Conservation (phyloP, 495 filamentous ascomycete genomes). For the Pyrenula massariospora region DNA sequence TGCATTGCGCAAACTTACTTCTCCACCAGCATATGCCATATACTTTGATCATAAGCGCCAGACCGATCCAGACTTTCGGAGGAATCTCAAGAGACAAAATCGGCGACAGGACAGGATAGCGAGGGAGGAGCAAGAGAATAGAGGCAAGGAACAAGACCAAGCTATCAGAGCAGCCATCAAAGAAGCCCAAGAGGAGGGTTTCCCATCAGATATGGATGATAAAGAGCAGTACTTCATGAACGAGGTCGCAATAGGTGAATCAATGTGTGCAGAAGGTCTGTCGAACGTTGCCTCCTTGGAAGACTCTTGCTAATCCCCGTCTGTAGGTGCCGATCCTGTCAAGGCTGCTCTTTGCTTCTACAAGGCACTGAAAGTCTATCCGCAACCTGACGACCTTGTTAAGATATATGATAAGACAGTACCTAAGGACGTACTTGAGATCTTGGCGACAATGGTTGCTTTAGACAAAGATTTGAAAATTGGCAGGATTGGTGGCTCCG, state of each 20-base stretch:
- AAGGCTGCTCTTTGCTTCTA: constrained; percentile 93
- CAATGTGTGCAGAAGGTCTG: constrained; percentile 58
- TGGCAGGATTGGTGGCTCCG: constrained; percentile 13
- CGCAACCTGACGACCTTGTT: constrained; percentile 83
- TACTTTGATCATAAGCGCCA: constrained; percentile 95
- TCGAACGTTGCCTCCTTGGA: constrained; percentile 1
- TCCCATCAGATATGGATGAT: constrained; percentile 82
- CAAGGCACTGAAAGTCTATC: constrained; percentile 96
- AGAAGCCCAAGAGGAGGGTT: constrained; percentile 76
- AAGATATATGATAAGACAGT: constrained; percentile 97
- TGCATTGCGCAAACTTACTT: too few relatives aligned
- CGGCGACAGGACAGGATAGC: constrained; percentile 60
- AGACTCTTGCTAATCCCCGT: constrained; percentile 10
- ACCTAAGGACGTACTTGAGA: constrained; percentile 84
- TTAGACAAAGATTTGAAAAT: constrained; percentile 65
- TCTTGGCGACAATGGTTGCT: constrained; percentile 96
- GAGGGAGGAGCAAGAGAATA: constrained; percentile 64
- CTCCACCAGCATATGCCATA: constrained; percentile 59
- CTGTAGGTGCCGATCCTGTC: constrained; percentile 54
- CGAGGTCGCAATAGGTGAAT: constrained; percentile 79
- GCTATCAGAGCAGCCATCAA: constrained; percentile 59
- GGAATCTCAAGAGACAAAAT: constrained; percentile 70
- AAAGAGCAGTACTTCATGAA: constrained; percentile 91
- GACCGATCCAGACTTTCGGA: constrained; percentile 76
- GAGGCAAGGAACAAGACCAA: constrained; percentile 57